Percentiles rank a stretch among this genome's conserved stretches.
Evolutionary conservation across 257 asterid genomes (phyloP).

Genomic region (Penstemon barbatus): DNA sequence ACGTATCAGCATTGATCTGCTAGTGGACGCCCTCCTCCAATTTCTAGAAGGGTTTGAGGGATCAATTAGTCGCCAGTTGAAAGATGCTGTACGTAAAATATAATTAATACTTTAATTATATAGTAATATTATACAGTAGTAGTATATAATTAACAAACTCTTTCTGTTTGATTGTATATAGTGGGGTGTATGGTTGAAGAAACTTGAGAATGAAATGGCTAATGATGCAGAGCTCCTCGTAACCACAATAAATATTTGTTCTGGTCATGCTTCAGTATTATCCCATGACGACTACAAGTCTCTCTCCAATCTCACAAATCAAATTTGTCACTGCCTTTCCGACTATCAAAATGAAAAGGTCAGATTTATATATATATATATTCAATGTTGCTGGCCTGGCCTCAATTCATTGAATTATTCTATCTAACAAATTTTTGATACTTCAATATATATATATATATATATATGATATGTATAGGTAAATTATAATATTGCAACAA

Average conservation of each 20-base stretch:
- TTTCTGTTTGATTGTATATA: not conserved
- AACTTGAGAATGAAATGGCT: slow-evolving; percentile 28
- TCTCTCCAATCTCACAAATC: slow-evolving; percentile 42
- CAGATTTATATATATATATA: not conserved
- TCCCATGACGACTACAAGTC: slow-evolving; percentile 33
- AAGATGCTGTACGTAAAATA: slow-evolving; percentile 28
- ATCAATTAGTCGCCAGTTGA: slow-evolving; percentile 24
- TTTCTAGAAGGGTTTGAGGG: slow-evolving; percentile 30
- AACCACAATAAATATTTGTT: slow-evolving; percentile 42
- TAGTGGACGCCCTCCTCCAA: slow-evolving; percentile 21
- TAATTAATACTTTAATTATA: too few species aligned
- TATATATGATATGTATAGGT: not conserved
- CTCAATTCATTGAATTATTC: too few species aligned
- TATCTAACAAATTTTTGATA: too few species aligned
- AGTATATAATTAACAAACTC: too few species aligned
- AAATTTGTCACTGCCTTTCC: slow-evolving; percentile 36
- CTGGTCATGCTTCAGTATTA: slow-evolving; percentile 22
- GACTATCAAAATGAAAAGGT: slow-evolving; percentile 27
- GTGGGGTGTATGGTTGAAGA: slow-evolving; percentile 50
- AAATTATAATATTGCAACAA: not conserved
- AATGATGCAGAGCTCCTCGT: slow-evolving; percentile 40
- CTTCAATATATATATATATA: not conserved
- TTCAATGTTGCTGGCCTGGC: too few species aligned
- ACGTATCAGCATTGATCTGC: not conserved
- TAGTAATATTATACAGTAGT: too few species aligned